These are phyloP conservation scores for Populus nigra DNA, from an alignment of 345 rosid genomes.

Conservation along the genomic window DNA sequence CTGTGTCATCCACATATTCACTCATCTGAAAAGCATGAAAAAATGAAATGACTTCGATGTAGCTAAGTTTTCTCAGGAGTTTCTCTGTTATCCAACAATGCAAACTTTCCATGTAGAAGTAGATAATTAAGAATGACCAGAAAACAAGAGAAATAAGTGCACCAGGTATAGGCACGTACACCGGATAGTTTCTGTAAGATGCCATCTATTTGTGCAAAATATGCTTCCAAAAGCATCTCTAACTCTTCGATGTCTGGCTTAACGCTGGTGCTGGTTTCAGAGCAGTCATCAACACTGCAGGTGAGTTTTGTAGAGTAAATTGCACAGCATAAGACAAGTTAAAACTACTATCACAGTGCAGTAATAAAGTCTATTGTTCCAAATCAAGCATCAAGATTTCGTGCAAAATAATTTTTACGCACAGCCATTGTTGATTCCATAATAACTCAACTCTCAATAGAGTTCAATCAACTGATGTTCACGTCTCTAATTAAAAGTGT, in stretches of 20 bases:
- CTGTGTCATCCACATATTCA: slow-evolving; percentile 52
- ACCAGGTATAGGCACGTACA: slow-evolving; percentile 25
- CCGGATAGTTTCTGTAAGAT: slow-evolving; percentile 44
- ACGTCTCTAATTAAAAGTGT: too few relatives aligned
- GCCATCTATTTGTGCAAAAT: slow-evolving; percentile 55
- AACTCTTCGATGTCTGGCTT: slow-evolving; percentile 48
- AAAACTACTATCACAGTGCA: background rate
- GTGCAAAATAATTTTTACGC: too few relatives aligned
- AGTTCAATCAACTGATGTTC: too few relatives aligned
- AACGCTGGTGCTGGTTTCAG: slow-evolving; percentile 11
- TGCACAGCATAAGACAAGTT: background rate
- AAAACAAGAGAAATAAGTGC: too few relatives aligned
- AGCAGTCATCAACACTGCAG: slow-evolving; percentile 29
- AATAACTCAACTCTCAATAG: too few relatives aligned
- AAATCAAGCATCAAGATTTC: too few relatives aligned
- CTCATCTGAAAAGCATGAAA: slow-evolving; percentile 35
- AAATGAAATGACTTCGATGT: background rate
- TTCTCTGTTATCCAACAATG: too few relatives aligned
- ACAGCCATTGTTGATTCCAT: too few relatives aligned
- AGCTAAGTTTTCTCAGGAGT: background rate
- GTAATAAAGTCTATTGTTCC: too few relatives aligned
- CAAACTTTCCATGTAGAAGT: too few relatives aligned
- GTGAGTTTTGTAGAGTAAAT: background rate
- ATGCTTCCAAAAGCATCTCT: slow-evolving; percentile 60
- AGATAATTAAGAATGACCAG: too few relatives aligned